A percentile compares a stretch with the other conserved stretches of the same genome.
Evolutionary conservation across 345 rosid species (phyloP).

Genomic region (Eucalyptus erythrocorys): DNA sequence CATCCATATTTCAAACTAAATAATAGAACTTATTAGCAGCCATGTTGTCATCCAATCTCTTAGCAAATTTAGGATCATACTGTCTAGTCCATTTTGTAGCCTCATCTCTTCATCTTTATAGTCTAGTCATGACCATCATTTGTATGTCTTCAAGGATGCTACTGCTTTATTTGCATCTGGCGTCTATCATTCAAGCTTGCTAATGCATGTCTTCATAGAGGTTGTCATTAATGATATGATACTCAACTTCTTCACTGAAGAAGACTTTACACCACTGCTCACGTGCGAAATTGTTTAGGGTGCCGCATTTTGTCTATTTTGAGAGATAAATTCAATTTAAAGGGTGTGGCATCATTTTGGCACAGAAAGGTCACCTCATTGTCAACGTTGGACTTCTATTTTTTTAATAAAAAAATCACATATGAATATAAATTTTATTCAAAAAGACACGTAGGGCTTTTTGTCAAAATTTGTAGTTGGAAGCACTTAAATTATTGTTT

Average conservation of each 20-base stretch:
- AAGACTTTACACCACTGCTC: not conserved
- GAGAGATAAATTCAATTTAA: not conserved
- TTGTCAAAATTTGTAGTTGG: too few species aligned
- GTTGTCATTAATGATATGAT: too few species aligned
- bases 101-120: fast-evolving
- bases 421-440: not conserved
- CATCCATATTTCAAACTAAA: not conserved
- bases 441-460: not conserved
- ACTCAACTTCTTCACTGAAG: not conserved
- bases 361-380: not conserved
- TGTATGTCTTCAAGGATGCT: not conserved
- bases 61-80: not conserved
- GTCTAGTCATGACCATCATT: not conserved
- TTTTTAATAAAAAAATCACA: too few species aligned
- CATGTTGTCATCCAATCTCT: not conserved
- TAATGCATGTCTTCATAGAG: too few species aligned
- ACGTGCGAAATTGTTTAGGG: not conserved
- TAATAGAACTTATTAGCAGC: not conserved
- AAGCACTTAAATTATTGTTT: too few species aligned
- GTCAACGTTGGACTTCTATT: not conserved
- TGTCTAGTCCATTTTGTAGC: too few species aligned
- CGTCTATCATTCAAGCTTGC: not conserved
- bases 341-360: not conserved
- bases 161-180: not conserved
- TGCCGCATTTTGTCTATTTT: not conserved